A percentile compares a stretch with the other conserved stretches of the same genome.
phyloP scores from a whole-genome alignment of 805 yeast genomes.

The Hyphopichia homilentoma region DNA sequence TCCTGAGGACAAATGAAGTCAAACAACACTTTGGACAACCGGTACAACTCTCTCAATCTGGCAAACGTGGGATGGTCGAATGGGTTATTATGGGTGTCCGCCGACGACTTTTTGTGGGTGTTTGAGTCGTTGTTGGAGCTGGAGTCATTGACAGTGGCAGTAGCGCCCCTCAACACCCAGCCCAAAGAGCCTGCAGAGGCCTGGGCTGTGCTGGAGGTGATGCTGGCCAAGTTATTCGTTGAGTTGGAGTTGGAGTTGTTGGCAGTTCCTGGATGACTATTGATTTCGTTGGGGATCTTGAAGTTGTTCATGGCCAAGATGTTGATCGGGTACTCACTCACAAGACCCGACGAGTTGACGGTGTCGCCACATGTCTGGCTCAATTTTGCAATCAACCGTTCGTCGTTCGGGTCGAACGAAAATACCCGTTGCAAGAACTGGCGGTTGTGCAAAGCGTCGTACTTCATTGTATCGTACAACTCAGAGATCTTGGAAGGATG shows the following conservation, averaged over 20 bases:
- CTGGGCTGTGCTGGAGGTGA: conserved; percentile 12
- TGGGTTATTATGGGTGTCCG: conserved; percentile 21
- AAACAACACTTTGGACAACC: conserved; percentile 87
- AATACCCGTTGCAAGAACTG: conserved; percentile 82
- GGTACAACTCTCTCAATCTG: conserved; percentile 80
- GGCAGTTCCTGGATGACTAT: conserved; percentile 13
- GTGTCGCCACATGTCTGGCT: conserved; percentile 42
- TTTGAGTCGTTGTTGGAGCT: conserved; percentile 13
- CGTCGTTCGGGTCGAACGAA: conserved; percentile 51
- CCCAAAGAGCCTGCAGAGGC: conserved; percentile 65
- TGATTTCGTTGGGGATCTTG: conserved; percentile 46
- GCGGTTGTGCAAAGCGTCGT: conserved; percentile 94
- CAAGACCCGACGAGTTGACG: conserved; percentile 50
- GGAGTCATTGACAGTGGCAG: conserved; percentile 14
- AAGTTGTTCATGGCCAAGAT: conserved; percentile 73
- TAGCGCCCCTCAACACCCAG: conserved; percentile 58
- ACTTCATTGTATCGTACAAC: conserved; percentile 96
- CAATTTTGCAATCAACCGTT: conserved; percentile 27
- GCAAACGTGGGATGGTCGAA: conserved; percentile 81
- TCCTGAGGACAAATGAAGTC: conserved; percentile 99
- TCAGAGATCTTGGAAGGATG: conserved; percentile 97
- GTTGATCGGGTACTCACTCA: conserved; percentile 70
- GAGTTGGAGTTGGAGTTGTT: conserved; percentile 20
- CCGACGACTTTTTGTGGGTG: conserved; percentile 32
- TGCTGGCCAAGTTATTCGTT: conserved; percentile 16